phyloP scores from a whole-genome alignment of 345 rosid genomes.

The Draba incana region DNA sequence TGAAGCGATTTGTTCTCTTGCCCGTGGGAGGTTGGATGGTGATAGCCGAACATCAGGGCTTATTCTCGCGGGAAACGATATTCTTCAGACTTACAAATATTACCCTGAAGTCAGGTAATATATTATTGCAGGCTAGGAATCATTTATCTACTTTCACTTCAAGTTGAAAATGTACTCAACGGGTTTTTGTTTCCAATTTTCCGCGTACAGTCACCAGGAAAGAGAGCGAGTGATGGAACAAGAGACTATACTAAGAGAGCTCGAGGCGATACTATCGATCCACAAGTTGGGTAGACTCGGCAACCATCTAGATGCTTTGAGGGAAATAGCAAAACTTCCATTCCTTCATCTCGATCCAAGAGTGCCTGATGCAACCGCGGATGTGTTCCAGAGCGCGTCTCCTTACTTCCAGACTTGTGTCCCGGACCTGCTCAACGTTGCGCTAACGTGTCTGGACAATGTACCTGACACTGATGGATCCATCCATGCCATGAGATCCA shows the following conservation, averaged over 20 bases:
- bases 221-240: conserved; percentile 82
- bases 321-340: conserved; percentile 90
- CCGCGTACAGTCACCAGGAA: conserved; percentile 68
- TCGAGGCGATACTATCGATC: conserved; percentile 83
- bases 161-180: conserved; percentile 28
- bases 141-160: not conserved
- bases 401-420: conserved; percentile 86
- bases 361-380: conserved; percentile 54
- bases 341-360: conserved; percentile 93
- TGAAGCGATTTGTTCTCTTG: conserved; percentile 79
- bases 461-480: conserved; percentile 90
- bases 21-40: conserved; percentile 90
- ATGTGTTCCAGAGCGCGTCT: conserved; percentile 70
- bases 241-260: conserved; percentile 90
- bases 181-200: not conserved
- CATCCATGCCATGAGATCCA: conserved; percentile 86
- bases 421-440: conserved; percentile 82
- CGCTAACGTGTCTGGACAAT: conserved; percentile 82
- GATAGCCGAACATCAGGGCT: conserved; percentile 91
- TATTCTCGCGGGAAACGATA: conserved; percentile 85
- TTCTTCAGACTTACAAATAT: conserved; percentile 81
- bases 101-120: conserved; percentile 80
- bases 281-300: conserved; percentile 74
- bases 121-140: conserved; percentile 2
- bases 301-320: conserved; percentile 75